phyloP scores from a whole-genome alignment of 768 basidiomycete species.

The Plicaturopsis crispa region DNA sequence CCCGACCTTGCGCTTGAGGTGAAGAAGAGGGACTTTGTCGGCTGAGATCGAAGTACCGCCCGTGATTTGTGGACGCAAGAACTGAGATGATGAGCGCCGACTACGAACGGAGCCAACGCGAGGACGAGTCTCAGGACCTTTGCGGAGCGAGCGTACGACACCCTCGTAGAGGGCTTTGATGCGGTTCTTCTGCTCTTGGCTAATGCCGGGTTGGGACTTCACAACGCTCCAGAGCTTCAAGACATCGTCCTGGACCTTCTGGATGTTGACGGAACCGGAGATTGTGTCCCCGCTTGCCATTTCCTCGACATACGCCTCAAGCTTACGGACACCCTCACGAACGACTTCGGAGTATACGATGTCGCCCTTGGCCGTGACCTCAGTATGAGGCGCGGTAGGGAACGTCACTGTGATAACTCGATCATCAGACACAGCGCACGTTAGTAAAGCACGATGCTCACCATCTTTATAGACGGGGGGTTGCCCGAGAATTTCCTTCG shows the following conservation, averaged over 20 bases:
- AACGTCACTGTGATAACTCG: slow-evolving; percentile 87
- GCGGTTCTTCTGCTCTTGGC: slow-evolving; percentile 91
- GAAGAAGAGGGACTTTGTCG: slow-evolving; percentile 90
- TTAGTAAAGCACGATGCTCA: slow-evolving; percentile 29
- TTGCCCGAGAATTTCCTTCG: slow-evolving; percentile 70
- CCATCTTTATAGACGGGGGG: slow-evolving; percentile 96
- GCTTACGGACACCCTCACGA: slow-evolving; percentile 92
- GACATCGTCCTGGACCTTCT: slow-evolving; percentile 97
- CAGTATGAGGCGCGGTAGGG: slow-evolving; percentile 95
- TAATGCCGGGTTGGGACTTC: slow-evolving; percentile 95
- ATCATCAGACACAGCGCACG: no score
- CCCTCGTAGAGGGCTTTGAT: slow-evolving; percentile 95
- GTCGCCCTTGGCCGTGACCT: slow-evolving; percentile 89
- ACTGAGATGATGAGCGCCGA: slow-evolving; percentile 92
- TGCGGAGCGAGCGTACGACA: slow-evolving; percentile 88
- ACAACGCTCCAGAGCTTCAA: slow-evolving; percentile 96
- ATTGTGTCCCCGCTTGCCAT: slow-evolving; percentile 96
- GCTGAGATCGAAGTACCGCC: slow-evolving; percentile 63
- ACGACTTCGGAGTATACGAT: slow-evolving; percentile 94
- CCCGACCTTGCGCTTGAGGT: slow-evolving; percentile 95
- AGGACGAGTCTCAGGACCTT: slow-evolving; percentile 55
- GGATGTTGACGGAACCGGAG: slow-evolving; percentile 78
- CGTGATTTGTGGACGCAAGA: slow-evolving; percentile 87
- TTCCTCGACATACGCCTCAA: slow-evolving; percentile 96
- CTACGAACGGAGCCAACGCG: slow-evolving; percentile 43